These are phyloP conservation scores for Bolboschoenus planiculmis DNA, from an alignment of 176 grass and related monocot species.

Conservation along the genomic window DNA sequence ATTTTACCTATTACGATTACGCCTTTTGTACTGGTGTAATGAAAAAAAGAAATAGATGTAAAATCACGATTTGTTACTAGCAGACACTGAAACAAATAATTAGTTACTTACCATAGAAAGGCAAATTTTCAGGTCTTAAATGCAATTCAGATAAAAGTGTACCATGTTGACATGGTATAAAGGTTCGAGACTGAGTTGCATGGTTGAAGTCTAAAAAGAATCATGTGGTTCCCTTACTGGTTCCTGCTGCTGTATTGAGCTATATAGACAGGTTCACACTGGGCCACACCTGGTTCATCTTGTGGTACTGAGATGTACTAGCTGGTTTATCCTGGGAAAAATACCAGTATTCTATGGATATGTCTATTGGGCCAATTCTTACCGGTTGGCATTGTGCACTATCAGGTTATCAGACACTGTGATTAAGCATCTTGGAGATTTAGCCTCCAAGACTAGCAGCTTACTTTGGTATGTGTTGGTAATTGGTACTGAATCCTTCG, in stretches of 20 bases:
- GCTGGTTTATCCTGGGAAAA: neutral
- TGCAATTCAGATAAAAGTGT: neutral
- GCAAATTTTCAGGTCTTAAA: too few species aligned
- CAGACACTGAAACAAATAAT: too few species aligned
- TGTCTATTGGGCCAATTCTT: neutral
- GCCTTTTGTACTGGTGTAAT: neutral
- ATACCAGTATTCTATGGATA: neutral
- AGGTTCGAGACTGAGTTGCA: neutral
- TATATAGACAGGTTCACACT: neutral
- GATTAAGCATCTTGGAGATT: neutral
- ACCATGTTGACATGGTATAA: neutral
- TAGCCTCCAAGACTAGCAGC: neutral
- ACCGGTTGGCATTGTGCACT: neutral
- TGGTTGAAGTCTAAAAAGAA: neutral
- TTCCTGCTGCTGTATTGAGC: neutral
- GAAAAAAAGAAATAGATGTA: neutral
- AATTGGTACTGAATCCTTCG: neutral
- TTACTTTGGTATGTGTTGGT: neutral
- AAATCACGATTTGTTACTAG: too few species aligned
- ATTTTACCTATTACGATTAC: neutral
- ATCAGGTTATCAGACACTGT: neutral
- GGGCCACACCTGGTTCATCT: neutral
- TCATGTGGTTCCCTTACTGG: neutral
- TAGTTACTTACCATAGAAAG: too few species aligned
- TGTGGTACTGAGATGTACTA: neutral